Conservation (phyloP, 2,329 filamentous ascomycete genomes). For the Plenodomus tracheiphilus region DNA sequence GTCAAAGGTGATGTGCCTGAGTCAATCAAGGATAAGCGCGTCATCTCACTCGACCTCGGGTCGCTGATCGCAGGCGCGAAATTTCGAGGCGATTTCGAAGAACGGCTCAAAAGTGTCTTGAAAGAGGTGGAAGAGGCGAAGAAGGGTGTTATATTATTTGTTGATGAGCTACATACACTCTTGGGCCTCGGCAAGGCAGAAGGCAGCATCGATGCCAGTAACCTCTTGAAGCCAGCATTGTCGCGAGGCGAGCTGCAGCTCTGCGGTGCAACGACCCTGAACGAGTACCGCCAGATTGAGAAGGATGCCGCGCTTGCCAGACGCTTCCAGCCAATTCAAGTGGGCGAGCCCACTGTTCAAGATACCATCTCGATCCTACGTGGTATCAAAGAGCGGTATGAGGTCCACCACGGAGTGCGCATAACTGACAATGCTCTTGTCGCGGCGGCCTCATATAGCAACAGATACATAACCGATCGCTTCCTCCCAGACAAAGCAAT, state of each 20-base stretch:
- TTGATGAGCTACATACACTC: constrained; percentile 91
- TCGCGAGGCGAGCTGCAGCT: constrained; percentile 92
- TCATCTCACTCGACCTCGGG: constrained; percentile 85
- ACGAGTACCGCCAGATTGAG: constrained; percentile 90
- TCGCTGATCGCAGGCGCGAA: constrained; percentile 95
- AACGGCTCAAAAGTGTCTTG: constrained; percentile 85
- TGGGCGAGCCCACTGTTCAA: constrained; percentile 87
- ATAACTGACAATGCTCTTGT: constrained; percentile 93
- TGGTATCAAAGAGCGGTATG: constrained; percentile 96
- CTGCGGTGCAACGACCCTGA: constrained; percentile 90
- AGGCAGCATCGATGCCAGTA: constrained; percentile 94
- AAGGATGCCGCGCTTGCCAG: constrained; percentile 93
- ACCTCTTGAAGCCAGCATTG: constrained; percentile 90
- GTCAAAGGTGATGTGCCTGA: constrained; percentile 92
- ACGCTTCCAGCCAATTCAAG: constrained; percentile 90
- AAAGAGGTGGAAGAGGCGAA: constrained; percentile 89
- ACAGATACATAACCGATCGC: constrained; percentile 94
- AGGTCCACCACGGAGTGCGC: constrained; percentile 93
- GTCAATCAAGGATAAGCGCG: constrained; percentile 91
- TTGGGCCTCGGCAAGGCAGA: constrained; percentile 93
- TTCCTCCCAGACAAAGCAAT: constrained; percentile 98
- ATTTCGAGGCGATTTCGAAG: constrained; percentile 94
- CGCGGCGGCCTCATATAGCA: constrained; percentile 87
- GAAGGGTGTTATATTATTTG: constrained; percentile 89
- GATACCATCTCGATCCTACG: constrained; percentile 94